phyloP scores from a whole-genome alignment of 2,329 filamentous ascomycete species.

The Chrysoporthe deuterocubensis region DNA sequence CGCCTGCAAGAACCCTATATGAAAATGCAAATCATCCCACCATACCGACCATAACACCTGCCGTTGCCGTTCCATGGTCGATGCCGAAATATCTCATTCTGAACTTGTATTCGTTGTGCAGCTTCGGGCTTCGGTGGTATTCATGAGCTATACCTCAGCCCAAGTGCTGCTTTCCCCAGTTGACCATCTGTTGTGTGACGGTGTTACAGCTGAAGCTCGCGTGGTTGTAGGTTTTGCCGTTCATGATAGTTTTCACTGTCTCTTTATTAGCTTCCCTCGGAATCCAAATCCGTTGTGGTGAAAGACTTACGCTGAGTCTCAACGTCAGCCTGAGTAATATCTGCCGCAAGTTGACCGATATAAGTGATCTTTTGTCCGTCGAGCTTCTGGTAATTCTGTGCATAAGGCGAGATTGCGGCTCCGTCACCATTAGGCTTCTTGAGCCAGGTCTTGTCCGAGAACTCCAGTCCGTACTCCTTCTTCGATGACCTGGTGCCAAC shows the following conservation, averaged over 20 bases:
- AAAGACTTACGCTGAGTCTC: not conserved
- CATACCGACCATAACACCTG: too few species aligned
- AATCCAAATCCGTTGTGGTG: not conserved
- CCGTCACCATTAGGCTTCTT: not conserved
- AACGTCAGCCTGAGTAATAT: not conserved
- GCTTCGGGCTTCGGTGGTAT: too few species aligned
- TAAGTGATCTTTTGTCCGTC: not conserved
- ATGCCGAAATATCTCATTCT: too few species aligned
- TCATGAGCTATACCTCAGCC: too few species aligned
- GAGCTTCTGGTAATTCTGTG: not conserved
- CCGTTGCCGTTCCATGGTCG: too few species aligned
- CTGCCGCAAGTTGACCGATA: not conserved
- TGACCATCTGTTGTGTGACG: not conserved
- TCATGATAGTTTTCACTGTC: not conserved
- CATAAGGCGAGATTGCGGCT: not conserved
- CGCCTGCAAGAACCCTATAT: too few species aligned
- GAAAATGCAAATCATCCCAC: too few species aligned
- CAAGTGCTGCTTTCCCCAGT: too few species aligned
- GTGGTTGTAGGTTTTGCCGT: not conserved
- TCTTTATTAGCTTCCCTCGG: not conserved
- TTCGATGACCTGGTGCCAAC: not conserved
- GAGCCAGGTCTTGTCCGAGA: not conserved
- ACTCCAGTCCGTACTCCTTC: not conserved
- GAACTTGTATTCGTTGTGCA: too few species aligned
- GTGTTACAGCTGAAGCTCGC: not conserved